Percentiles rank a stretch among this genome's conserved stretches.
phyloP scores from a whole-genome alignment of 768 basidiomycete species.

The Serendipita vermifera region DNA sequence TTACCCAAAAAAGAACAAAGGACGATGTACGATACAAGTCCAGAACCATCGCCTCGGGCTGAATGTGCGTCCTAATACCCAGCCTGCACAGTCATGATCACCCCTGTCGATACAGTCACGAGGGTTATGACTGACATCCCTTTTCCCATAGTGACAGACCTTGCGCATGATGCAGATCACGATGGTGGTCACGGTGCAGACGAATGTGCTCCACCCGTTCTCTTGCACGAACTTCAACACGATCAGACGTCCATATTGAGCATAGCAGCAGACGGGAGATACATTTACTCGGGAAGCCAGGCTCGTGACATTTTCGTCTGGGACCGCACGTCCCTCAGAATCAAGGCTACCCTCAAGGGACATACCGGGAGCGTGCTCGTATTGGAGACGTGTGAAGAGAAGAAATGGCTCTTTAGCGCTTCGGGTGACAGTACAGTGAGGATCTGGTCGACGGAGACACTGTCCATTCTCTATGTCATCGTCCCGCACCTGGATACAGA shows the following conservation, averaged over 20 bases:
- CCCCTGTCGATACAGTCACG: too few species aligned
- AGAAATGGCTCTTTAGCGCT: slow-evolving; percentile 79
- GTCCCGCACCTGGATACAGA: slow-evolving; percentile 66
- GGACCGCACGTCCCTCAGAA: slow-evolving; percentile 57
- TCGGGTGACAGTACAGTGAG: slow-evolving; percentile 88
- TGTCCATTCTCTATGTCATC: slow-evolving; percentile 57
- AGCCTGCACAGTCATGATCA: too few species aligned
- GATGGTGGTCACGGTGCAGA: too few species aligned
- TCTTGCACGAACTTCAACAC: slow-evolving; percentile 61
- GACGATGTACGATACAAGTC: slow-evolving; percentile 6
- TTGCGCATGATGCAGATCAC: too few species aligned
- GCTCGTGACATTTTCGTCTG: slow-evolving; percentile 71
- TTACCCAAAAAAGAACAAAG: too few species aligned
- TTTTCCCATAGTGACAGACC: too few species aligned
- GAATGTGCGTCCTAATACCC: not conserved
- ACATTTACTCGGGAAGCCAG: slow-evolving; percentile 79
- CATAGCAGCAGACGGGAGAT: slow-evolving; percentile 52
- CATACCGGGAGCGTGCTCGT: slow-evolving; percentile 78
- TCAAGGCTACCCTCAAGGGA: slow-evolving; percentile 57
- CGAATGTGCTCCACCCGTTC: slow-evolving; percentile 36
- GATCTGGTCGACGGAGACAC: slow-evolving; percentile 68
- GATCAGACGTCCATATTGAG: slow-evolving; percentile 57
- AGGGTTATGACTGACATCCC: too few species aligned
- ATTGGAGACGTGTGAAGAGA: slow-evolving; percentile 60
- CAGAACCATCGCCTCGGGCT: not conserved